Evolutionary conservation across 2,329 filamentous ascomycete genomes (phyloP), one percentile per base, ranked within the genome.

Genomic region (Talaromyces sp.): DNA sequence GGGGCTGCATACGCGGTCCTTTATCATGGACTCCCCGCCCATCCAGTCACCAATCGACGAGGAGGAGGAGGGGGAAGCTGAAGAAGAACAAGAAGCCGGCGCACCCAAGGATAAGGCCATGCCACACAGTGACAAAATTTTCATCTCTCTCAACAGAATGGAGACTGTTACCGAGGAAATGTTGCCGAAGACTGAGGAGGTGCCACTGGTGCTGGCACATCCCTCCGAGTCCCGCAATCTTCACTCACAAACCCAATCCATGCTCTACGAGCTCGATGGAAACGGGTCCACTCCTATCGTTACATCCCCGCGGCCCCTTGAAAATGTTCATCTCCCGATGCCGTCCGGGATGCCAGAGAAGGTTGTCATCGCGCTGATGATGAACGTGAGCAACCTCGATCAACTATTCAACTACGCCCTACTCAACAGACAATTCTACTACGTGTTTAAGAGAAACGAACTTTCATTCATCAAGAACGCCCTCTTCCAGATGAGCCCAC

Each of bases 381-480:
- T 76, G 51, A 75, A 72, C 4, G 73, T 84, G 8, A 70, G 76
- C 38, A 78, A 76, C 2, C 72, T 84, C 2, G 77, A 81, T 35
- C 84, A 86, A 66, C 74, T 87, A 0, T 84, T 84, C 65, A 78
- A 78, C 35, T 76, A 80, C 3, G 82, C 82, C 4, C 71, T 81
- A 8, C 75, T 85, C 53, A 85, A 82, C 67, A 77, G 75, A 54
- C 80, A 80, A 21, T 85, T 86, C 70, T 85, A 85, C 65, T 74
- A 74, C 3, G 78, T 84, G 0, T 87, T 83, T 71, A 85, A 85
- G 67, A 72, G 76, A 21, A 76, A 85, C 65, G 83, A 86, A 64
- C 72, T 86, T 53, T 68, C 74, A 0, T 72, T 86, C 2, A 79
- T 86, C 59, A 81, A 81, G 55, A 73, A 71, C 6, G 77, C 82